Evolutionary conservation across 2,329 filamentous ascomycete genomes (phyloP).

Genomic region (Colletotrichum endophyticum): DNA sequence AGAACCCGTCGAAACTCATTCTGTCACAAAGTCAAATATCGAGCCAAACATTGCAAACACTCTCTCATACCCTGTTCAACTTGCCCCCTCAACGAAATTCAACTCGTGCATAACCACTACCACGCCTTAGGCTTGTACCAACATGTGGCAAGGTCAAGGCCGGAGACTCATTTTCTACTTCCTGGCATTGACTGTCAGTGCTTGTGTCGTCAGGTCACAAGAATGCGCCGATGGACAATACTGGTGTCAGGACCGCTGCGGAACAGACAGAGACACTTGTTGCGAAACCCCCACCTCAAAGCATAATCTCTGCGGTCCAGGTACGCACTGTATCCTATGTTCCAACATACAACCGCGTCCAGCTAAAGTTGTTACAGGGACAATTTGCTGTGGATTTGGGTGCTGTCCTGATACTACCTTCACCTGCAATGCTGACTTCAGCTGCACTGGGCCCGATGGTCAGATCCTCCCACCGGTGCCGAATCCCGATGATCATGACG

Average conservation of each 20-base stretch:
- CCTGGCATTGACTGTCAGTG: accelerated
- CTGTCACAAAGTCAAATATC: no score
- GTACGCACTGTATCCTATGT: accelerated
- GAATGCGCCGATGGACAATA: background rate
- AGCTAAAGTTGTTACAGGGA: background rate
- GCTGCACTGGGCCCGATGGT: background rate
- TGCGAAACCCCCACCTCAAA: background rate
- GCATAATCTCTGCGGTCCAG: background rate
- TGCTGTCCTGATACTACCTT: background rate
- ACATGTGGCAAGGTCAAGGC: background rate
- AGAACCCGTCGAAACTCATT: background rate
- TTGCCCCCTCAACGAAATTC: background rate
- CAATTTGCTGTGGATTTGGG: background rate
- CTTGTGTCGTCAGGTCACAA: accelerated
- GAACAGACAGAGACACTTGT: background rate
- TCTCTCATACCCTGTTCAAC: no score
- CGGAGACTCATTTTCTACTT: background rate
- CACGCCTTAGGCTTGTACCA: background rate
- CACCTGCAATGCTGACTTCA: background rate
- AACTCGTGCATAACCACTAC: accelerated
- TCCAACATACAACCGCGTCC: accelerated
- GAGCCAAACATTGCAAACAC: background rate
- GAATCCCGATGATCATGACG: background rate
- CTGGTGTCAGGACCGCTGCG: background rate
- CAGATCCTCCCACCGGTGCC: background rate